Conservation (phyloP, 305 asterid genomes). For the Solanum hybrid region DNA sequence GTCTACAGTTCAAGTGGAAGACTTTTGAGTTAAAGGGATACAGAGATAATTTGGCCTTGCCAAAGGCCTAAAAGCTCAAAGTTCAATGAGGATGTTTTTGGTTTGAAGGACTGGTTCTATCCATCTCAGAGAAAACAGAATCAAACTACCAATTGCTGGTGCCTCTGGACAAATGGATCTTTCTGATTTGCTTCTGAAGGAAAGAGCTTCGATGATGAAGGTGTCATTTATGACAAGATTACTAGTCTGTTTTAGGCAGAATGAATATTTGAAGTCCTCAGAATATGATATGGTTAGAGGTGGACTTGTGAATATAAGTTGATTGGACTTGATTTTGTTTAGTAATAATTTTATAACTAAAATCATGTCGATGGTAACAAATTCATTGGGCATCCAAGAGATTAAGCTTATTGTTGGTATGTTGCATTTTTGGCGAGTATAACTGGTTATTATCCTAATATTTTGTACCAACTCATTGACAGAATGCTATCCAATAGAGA, state of each 20-base stretch:
- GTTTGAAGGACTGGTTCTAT: not conserved
- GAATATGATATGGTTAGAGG: constrained; percentile 1
- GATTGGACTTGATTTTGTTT: not conserved
- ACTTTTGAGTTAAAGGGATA: not conserved
- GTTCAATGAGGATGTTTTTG: not conserved
- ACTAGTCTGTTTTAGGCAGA: not conserved
- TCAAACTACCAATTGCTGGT: not conserved
- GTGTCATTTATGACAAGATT: not conserved
- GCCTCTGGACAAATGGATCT: not conserved
- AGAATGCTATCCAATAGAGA: constrained; percentile 88
- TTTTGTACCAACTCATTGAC: constrained; percentile 8
- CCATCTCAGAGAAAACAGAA: not conserved
- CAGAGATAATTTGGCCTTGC: not conserved
- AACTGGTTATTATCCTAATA: not conserved
- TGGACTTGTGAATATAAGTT: not conserved
- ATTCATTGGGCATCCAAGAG: not conserved
- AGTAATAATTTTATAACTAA: not conserved
- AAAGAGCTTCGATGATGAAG: constrained; percentile 1
- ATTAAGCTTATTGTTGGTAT: not conserved
- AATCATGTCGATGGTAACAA: not conserved
- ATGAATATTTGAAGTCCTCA: not conserved
- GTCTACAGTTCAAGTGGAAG: not conserved
- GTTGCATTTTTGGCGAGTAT: not conserved
- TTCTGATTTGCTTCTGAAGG: constrained; percentile 2
- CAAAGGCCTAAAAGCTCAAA: not conserved